Evolutionary conservation across 1,284 basidiomycete genomes (phyloP).

Genomic region (Coniophora puteana): DNA sequence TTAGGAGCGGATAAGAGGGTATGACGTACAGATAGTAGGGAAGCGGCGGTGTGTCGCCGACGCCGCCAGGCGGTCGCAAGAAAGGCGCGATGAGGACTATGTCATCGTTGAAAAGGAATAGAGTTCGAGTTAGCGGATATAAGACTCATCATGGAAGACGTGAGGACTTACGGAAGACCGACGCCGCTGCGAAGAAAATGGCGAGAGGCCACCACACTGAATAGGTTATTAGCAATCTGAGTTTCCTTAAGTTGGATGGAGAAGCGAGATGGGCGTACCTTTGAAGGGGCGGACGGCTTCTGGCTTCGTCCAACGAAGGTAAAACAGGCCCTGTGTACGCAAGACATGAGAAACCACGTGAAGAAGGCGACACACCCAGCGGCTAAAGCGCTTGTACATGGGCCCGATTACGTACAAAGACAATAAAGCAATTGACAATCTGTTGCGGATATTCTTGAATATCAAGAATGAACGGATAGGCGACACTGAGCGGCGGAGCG

Average conservation of each 20-base stretch:
- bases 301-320: slow-evolving; percentile 49
- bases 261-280: slow-evolving; percentile 28
- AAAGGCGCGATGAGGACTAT: slow-evolving; percentile 56
- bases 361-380: neutral
- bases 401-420: slow-evolving; percentile 34
- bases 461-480: slow-evolving; percentile 53
- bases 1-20: too few species aligned
- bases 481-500: slow-evolving; percentile 40
- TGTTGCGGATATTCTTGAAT: slow-evolving; percentile 55
- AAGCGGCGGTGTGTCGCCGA: slow-evolving; percentile 56
- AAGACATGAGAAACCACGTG: neutral
- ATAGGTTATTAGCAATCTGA: neutral
- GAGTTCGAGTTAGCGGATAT: neutral
- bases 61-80: slow-evolving; percentile 46
- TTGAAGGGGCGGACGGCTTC: slow-evolving; percentile 51
- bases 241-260: neutral
- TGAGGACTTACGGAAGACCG: slow-evolving; percentile 42
- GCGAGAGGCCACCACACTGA: slow-evolving; percentile 58
- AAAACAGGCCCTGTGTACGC: slow-evolving; percentile 47
- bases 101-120: neutral
- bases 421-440: slow-evolving; percentile 54
- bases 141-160: neutral
- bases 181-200: slow-evolving; percentile 50
- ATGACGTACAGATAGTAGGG: slow-evolving; percentile 49
- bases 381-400: neutral